These are phyloP conservation scores for Neonectria hederae DNA, from an alignment of 2,329 filamentous ascomycete species.

Conservation along the genomic window DNA sequence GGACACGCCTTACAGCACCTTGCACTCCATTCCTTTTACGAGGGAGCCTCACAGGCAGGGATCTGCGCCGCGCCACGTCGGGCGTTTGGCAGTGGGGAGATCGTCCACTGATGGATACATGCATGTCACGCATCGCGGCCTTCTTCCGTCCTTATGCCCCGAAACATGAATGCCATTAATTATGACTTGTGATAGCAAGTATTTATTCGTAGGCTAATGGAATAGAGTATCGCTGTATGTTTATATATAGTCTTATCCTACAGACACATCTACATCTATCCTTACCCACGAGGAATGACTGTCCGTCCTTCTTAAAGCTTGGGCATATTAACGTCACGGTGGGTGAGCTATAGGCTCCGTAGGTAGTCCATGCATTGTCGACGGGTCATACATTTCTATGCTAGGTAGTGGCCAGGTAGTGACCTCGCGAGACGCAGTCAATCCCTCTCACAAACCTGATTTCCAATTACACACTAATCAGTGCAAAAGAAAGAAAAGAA, in stretches of 20 bases:
- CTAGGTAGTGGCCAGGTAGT: background rate
- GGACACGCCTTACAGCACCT: background rate
- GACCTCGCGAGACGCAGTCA: background rate
- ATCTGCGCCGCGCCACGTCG: conserved; percentile 1
- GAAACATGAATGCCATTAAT: background rate
- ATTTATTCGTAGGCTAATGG: too few species aligned
- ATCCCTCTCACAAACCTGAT: background rate
- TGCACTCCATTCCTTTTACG: background rate
- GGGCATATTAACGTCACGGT: too few species aligned
- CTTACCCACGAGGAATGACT: too few species aligned
- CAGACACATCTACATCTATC: too few species aligned
- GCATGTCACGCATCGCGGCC: background rate
- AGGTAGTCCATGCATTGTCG: background rate
- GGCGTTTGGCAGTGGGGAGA: background rate
- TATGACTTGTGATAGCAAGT: background rate
- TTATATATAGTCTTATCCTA: background rate
- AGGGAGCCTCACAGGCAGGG: background rate
- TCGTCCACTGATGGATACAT: background rate
- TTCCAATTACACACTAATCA: too few species aligned
- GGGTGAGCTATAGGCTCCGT: background rate
- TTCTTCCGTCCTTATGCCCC: background rate
- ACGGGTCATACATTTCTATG: background rate
- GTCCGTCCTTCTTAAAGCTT: background rate
- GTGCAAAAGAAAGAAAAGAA: background rate
- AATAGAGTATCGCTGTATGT: background rate